These are phyloP conservation scores for Aspergillus felis DNA, from an alignment of 2,329 filamentous ascomycete genomes.

Conservation along the genomic window DNA sequence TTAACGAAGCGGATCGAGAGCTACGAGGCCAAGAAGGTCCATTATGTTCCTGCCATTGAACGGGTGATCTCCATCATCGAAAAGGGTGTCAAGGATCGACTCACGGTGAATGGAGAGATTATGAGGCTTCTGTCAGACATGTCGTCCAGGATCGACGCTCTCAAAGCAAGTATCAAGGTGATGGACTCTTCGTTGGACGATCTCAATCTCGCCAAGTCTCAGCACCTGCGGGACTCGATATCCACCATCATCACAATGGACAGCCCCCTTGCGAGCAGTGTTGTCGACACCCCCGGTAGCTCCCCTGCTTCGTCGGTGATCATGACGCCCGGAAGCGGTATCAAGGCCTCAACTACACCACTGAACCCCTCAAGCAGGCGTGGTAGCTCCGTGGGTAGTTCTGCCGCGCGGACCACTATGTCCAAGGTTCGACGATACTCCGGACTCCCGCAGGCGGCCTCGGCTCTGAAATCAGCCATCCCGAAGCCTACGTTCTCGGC, in stretches of 20 bases:
- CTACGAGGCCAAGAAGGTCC: conserved; percentile 90
- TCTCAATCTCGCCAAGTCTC: conserved; percentile 56
- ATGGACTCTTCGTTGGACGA: conserved; percentile 75
- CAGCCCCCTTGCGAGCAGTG: conserved; percentile 65
- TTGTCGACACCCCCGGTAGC: conserved; percentile 67
- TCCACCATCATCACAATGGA: conserved; percentile 88
- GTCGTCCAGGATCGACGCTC: conserved; percentile 71
- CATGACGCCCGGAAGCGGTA: conserved; percentile 50
- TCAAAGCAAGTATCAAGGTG: conserved; percentile 73
- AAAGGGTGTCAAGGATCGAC: conserved; percentile 88
- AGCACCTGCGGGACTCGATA: conserved; percentile 84
- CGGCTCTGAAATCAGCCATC: conserved; percentile 35
- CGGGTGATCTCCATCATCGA: conserved; percentile 89
- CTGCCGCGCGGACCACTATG: conserved; percentile 36
- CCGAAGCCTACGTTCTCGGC: conserved; percentile 31
- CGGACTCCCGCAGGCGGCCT: conserved; percentile 40
- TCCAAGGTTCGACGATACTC: conserved; percentile 45
- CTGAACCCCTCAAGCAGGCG: conserved; percentile 44
- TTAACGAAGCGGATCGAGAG: conserved; percentile 82
- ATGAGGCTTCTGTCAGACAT: conserved; percentile 81
- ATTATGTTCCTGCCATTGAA: conserved; percentile 91
- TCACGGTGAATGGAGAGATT: conserved; percentile 96
- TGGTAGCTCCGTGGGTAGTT: conserved; percentile 42
- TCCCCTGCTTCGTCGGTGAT: conserved; percentile 66
- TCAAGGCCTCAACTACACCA: conserved; percentile 46